Conservation (phyloP, 1,284 basidiomycete genomes). For the Thecaphora thlaspeos region DNA sequence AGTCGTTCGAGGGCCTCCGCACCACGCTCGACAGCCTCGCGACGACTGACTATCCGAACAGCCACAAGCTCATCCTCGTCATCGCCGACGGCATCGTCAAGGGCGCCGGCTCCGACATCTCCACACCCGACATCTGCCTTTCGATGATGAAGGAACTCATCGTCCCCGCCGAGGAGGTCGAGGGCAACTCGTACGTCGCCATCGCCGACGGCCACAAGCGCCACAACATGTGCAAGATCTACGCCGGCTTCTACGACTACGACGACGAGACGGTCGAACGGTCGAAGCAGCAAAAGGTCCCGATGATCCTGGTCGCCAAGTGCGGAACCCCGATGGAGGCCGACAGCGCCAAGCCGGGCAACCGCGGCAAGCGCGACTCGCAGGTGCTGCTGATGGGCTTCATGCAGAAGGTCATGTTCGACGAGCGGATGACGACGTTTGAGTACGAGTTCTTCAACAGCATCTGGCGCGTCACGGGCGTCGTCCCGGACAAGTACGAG, state of each 20-base stretch:
- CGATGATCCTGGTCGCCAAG: constrained; percentile 93
- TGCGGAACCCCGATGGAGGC: constrained; percentile 95
- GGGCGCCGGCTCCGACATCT: constrained; percentile 89
- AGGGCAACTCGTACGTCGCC: constrained; percentile 89
- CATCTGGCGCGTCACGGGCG: constrained; percentile 97
- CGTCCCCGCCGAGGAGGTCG: constrained; percentile 86
- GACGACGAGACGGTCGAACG: constrained; percentile 87
- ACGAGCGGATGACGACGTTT: constrained; percentile 88
- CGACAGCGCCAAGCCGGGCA: constrained; percentile 88
- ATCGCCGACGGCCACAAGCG: constrained; percentile 89
- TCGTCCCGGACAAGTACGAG: constrained; percentile 95
- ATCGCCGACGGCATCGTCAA: constrained; percentile 94
- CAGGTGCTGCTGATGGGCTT: constrained; percentile 93
- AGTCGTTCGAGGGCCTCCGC: constrained; percentile 90
- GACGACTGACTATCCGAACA: constrained; percentile 89
- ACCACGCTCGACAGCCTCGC: constrained; percentile 92
- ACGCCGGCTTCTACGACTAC: constrained; percentile 92
- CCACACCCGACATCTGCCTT: constrained; percentile 81
- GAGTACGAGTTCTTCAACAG: constrained; percentile 98
- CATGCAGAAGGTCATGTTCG: constrained; percentile 93
- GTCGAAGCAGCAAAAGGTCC: constrained; percentile 87
- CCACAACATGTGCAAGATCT: constrained; percentile 93
- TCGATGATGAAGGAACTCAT: constrained; percentile 95
- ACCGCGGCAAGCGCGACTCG: constrained; percentile 96
- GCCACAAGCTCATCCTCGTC: constrained; percentile 90